Percentiles rank a stretch among this genome's conserved stretches.
These are phyloP conservation scores for Chlorencoelia australis DNA, from an alignment of 2,329 filamentous ascomycete species.

Conservation along the genomic window DNA sequence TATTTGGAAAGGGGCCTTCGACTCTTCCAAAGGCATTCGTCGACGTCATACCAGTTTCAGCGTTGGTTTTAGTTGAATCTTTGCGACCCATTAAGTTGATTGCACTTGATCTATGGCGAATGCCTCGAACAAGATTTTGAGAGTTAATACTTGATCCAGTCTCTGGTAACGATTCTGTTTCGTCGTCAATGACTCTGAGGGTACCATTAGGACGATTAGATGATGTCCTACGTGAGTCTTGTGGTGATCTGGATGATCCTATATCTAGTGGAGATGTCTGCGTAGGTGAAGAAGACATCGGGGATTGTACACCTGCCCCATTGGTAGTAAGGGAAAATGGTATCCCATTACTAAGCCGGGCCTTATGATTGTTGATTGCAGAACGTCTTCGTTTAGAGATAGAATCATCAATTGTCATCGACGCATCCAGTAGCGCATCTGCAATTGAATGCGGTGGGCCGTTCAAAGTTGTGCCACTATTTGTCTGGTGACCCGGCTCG, in stretches of 20 bases:
- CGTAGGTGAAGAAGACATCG: constrained; percentile 15
- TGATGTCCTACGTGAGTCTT: constrained; percentile 12
- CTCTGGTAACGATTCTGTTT: constrained; percentile 20
- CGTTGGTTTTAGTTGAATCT: constrained; percentile 47
- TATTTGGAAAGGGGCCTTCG: constrained; percentile 36
- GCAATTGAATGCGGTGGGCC: constrained; percentile 60
- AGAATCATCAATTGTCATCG: constrained; percentile 71
- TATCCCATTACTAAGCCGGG: constrained; percentile 29
- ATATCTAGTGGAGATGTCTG: constrained; percentile 17
- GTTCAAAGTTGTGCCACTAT: constrained; percentile 28
- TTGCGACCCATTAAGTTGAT: constrained; percentile 49
- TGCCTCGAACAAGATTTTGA: constrained; percentile 30
- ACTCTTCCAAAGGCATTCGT: constrained; percentile 56
- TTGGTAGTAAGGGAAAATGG: constrained; percentile 11
- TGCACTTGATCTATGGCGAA: constrained; percentile 50
- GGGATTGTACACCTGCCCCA: constrained; percentile 12
- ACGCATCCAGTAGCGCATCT: constrained; percentile 85
- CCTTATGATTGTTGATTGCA: constrained; percentile 40
- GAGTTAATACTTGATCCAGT: constrained; percentile 24
- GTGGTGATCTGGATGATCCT: constrained; percentile 7
- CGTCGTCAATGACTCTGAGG: constrained; percentile 23
- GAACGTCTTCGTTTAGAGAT: constrained; percentile 42
- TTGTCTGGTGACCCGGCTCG: constrained; percentile 27
- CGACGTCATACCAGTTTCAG: constrained; percentile 55
- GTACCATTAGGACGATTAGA: constrained; percentile 11